These are phyloP conservation scores for Nannizzia gypsea DNA, from an alignment of 2,329 filamentous ascomycete species.

Conservation along the genomic window DNA sequence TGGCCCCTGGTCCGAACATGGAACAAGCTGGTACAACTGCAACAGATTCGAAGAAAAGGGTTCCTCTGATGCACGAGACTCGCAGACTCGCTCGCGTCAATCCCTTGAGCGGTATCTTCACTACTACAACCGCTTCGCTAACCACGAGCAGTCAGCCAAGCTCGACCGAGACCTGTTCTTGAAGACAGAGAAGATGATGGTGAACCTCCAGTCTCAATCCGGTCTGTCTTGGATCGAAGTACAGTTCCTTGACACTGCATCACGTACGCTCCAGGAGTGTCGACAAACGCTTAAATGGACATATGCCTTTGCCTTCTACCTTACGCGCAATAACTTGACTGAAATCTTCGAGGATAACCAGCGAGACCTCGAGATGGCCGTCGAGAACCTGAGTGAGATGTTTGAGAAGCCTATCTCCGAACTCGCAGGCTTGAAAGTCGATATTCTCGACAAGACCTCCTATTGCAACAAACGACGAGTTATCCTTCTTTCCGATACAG, in stretches of 20 bases:
- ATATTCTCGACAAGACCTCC: conserved; percentile 96
- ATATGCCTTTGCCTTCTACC: conserved; percentile 95
- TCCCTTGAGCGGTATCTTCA: conserved; percentile 93
- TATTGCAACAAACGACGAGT: conserved; percentile 90
- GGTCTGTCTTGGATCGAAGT: conserved; percentile 99
- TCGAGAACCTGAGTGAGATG: conserved; percentile 96
- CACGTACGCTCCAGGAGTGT: conserved; percentile 86
- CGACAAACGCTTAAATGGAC: conserved; percentile 99
- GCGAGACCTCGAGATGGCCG: conserved; percentile 92
- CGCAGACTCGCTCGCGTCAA: conserved; percentile 78
- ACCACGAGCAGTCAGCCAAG: conserved; percentile 95
- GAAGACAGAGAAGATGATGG: conserved; percentile 99
- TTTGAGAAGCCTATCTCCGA: conserved; percentile 94
- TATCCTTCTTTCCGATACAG: conserved; percentile 83
- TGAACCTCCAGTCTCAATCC: conserved; percentile 80
- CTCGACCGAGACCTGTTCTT: conserved; percentile 91
- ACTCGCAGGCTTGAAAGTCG: conserved; percentile 75
- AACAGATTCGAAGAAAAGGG: conserved; percentile 96
- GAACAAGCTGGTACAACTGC: conserved; percentile 99
- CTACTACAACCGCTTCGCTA: conserved; percentile 98
- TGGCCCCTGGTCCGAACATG: conserved; percentile 96
- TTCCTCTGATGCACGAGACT: conserved; percentile 76
- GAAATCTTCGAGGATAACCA: conserved; percentile 99
- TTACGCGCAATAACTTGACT: conserved; percentile 88
- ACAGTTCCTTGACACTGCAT: conserved; percentile 87